phyloP scores from a whole-genome alignment of 768 basidiomycete genomes.

The Trichaptum fuscoviolaceum region DNA sequence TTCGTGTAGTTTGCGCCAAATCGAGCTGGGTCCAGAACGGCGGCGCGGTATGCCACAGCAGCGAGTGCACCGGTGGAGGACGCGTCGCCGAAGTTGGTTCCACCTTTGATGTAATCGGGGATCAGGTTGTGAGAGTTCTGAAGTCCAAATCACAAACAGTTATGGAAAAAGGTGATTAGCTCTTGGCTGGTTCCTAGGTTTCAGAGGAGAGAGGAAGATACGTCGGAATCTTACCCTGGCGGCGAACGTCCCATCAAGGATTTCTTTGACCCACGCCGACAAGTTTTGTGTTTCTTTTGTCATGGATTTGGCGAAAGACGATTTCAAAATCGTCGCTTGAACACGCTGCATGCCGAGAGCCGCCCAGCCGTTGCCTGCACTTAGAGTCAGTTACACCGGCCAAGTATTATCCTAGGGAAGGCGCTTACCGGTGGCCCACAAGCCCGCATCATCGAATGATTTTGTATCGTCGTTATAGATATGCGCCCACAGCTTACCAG shows the following conservation, averaged over 20 bases:
- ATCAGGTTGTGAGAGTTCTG: constrained; percentile 28
- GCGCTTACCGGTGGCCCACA: constrained; percentile 31
- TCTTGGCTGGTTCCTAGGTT: constrained; percentile 1
- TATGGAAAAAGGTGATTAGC: background rate
- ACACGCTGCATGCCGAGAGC: constrained; percentile 36
- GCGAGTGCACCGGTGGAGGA: constrained; percentile 27
- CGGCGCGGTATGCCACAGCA: constrained; percentile 22
- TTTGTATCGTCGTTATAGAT: constrained; percentile 23
- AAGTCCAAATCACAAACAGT: background rate
- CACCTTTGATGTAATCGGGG: constrained; percentile 31
- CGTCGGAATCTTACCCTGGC: constrained; percentile 21
- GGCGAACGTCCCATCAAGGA: constrained; percentile 23
- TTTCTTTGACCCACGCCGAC: constrained; percentile 30
- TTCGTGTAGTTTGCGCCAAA: constrained; percentile 27
- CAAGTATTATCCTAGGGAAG: background rate
- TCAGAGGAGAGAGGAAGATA: background rate
- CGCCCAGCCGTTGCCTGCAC: constrained; percentile 34
- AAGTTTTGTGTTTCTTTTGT: constrained; percentile 25
- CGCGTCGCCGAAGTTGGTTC: constrained; percentile 29
- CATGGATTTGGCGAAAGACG: constrained; percentile 23
- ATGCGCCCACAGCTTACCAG: constrained; percentile 33
- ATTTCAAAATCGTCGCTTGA: constrained; percentile 30
- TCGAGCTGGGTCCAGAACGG: constrained; percentile 24
- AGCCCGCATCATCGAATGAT: constrained; percentile 17
- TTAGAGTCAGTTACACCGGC: background rate